Conservation (phyloP, 164 flowering plant species). For the Aristolochia fimbriata region DNA sequence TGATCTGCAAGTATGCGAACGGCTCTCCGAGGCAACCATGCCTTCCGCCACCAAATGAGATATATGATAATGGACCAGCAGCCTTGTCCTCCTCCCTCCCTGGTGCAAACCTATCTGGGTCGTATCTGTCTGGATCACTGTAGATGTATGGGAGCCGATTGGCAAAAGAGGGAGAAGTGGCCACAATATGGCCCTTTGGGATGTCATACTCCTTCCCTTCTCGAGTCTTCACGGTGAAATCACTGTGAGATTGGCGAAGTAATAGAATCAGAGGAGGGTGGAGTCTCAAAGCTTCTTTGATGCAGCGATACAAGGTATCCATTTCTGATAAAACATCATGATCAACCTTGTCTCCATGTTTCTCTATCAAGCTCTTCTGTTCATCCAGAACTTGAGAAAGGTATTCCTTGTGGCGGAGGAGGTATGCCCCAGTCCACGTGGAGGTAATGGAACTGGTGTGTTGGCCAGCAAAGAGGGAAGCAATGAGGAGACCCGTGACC, state of each 20-base stretch:
- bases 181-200: slow-evolving; percentile 93
- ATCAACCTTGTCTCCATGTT: slow-evolving; percentile 67
- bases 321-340: slow-evolving; percentile 88
- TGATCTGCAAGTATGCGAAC: slow-evolving; percentile 88
- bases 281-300: slow-evolving; percentile 89
- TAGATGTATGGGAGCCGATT: slow-evolving; percentile 75
- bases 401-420: slow-evolving; percentile 47
- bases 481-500: slow-evolving; percentile 95
- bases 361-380: slow-evolving; percentile 53
- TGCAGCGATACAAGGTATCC: slow-evolving; percentile 75
- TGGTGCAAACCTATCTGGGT: slow-evolving; percentile 70
- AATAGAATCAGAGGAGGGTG: slow-evolving; percentile 94
- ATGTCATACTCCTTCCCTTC: slow-evolving; percentile 86
- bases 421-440: slow-evolving; percentile 94
- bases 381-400: slow-evolving; percentile 62
- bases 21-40: slow-evolving; percentile 96
- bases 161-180: slow-evolving; percentile 94
- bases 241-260: slow-evolving; percentile 70
- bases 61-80: slow-evolving; percentile 87
- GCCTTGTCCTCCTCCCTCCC: slow-evolving; percentile 96
- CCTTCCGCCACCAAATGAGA: slow-evolving; percentile 92
- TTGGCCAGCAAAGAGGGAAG: slow-evolving; percentile 96
- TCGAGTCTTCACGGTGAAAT: slow-evolving; percentile 64
- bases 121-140: slow-evolving; percentile 67
- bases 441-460: slow-evolving; percentile 97